Evolutionary conservation across 257 asterid genomes (phyloP), one percentile per base, ranked within the genome.

Genomic region (Solanum lycopersicoides): DNA sequence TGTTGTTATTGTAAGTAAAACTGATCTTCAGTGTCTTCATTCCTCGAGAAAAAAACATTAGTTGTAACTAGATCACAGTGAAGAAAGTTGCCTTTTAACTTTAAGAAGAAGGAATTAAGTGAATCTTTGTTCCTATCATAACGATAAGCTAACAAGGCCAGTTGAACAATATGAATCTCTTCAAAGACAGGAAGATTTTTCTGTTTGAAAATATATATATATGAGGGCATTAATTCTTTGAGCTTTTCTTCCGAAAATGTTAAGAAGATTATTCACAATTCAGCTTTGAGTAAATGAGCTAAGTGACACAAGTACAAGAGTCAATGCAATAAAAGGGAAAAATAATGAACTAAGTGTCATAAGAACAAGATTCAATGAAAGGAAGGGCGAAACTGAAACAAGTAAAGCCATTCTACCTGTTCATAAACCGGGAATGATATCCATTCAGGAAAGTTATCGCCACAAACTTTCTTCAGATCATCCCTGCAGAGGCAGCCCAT

Each of bases 371-470:
- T n/a, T 79, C 41, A 28, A 79, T 30, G 30, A 63, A 45, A 80
- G 32, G 3, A 80, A 30, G 30, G 44, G 65, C 6, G 8, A 30
- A 30, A 47, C 68, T 47, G 25, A 21, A 45, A 89, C 41, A 47
- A 44, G 35, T 47, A 84, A 84, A 86, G 9, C 53, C 14, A 65
- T 34, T 85, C 72, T 85, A 97, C 99, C 98, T 97, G 99, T 90
- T 97, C 98, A 84, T 75, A 97, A 75, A 92, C 98, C 25, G 99
- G 99, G 90, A 97, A 97, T 6, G 99, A 96, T 85, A 97, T 97
- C 99, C 99, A 97, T 83, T 95, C 98, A 2, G 99, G 99, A 89
- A 93, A 94, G 85, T 94, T 96, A 60, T 95, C 99, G 77, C 99
- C 99, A 77, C 99, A 97, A 32, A 95, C 93, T 92, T 95, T 96